Conservation (phyloP, 306 rosid species). For the Vachellia pachyceras region DNA sequence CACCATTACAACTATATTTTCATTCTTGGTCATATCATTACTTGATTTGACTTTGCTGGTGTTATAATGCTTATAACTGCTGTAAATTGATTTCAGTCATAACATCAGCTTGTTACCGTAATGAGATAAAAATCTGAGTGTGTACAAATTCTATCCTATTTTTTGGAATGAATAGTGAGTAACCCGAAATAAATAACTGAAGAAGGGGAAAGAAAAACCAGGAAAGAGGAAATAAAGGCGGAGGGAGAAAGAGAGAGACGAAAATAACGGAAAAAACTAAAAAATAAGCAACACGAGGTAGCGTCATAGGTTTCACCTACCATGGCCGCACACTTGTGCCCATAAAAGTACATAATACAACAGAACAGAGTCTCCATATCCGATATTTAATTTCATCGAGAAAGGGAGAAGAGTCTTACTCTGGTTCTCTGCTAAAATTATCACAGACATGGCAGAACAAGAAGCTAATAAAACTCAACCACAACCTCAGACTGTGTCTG, state of each 20-base stretch:
- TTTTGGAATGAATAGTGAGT: background rate
- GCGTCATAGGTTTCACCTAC: background rate
- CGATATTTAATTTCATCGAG: background rate
- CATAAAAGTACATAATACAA: background rate
- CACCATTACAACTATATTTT: background rate
- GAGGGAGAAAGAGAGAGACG: background rate
- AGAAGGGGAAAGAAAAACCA: background rate
- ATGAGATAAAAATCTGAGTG: background rate
- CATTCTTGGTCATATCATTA: background rate
- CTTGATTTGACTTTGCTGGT: background rate
- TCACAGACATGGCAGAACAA: constrained; percentile 61
- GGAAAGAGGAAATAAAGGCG: background rate
- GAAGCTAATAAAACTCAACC: constrained; percentile 38
- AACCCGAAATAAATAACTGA: background rate
- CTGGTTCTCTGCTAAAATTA: background rate
- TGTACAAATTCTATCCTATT: background rate
- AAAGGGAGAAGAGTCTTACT: background rate
- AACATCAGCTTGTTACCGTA: background rate
- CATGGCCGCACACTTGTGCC: background rate
- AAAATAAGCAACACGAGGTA: no score
- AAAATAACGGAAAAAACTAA: constrained; percentile 13
- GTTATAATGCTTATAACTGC: background rate
- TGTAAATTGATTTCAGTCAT: no score
- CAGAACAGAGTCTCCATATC: background rate
- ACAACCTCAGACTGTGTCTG: constrained; percentile 22